Percentiles rank a stretch among this genome's conserved stretches.
Conservation (phyloP, 768 basidiomycete species). For the Infundibulicybe gibba region DNA sequence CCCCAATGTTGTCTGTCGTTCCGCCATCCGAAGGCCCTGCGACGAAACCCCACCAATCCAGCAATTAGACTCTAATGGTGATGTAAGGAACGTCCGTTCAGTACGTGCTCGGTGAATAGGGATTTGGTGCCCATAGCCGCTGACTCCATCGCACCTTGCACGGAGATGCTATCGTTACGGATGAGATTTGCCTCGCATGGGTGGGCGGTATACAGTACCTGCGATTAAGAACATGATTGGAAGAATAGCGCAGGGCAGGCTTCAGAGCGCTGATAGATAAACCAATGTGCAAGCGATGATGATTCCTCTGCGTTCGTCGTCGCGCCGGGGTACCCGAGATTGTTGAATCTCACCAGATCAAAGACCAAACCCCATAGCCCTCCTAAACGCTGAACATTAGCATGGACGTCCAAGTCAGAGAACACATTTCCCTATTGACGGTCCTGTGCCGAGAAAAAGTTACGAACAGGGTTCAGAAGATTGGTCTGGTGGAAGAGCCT, state of each 20-base stretch:
- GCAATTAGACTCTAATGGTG: too few species aligned
- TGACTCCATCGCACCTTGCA: too few species aligned
- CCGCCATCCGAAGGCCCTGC: too few species aligned
- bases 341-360: conserved; percentile 49
- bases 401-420: conserved; percentile 38
- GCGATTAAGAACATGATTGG: conserved; percentile 4
- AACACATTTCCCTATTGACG: conserved; percentile 25
- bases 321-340: conserved; percentile 31
- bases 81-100: too few species aligned
- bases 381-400: conserved; percentile 38
- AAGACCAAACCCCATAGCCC: conserved; percentile 47
- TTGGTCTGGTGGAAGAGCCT: conserved; percentile 5
- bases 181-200: conserved; percentile 33
- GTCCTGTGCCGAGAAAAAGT: conserved; percentile 31
- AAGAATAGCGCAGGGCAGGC: conserved; percentile 1
- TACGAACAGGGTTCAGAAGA: conserved; percentile 35
- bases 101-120: too few species aligned
- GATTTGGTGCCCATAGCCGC: too few species aligned
- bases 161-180: conserved; percentile 33
- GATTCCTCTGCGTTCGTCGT: conserved; percentile 26
- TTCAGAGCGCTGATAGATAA: conserved; percentile 7
- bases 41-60: too few species aligned
- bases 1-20: too few species aligned
- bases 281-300: conserved; percentile 54
- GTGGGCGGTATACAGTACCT: conserved; percentile 56